Percentiles rank a stretch among this genome's conserved stretches.
phyloP scores from a whole-genome alignment of 2,329 filamentous ascomycete species.

The Passalora sequoiae region DNA sequence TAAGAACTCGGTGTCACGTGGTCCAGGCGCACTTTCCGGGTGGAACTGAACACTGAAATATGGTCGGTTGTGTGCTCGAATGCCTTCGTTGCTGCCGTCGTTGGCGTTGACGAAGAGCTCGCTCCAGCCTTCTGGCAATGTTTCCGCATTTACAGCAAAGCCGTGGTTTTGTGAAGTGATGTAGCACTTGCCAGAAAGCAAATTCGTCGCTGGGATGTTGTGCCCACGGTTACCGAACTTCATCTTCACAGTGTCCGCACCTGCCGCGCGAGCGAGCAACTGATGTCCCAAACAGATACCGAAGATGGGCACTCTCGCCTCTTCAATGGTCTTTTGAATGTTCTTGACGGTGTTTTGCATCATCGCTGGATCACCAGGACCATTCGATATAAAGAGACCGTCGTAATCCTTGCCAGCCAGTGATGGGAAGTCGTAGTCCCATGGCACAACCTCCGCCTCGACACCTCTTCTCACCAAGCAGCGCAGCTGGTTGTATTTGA shows the following conservation, averaged over 20 bases:
- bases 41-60: slow-evolving; percentile 99
- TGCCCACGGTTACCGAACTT: slow-evolving; percentile 98
- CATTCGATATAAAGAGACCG: slow-evolving; percentile 96
- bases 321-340: slow-evolving; percentile 68
- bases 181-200: slow-evolving; percentile 93
- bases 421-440: slow-evolving; percentile 84
- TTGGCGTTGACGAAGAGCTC: slow-evolving; percentile 98
- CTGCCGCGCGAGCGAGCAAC: slow-evolving; percentile 79
- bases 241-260: slow-evolving; percentile 86
- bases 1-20: slow-evolving; percentile 89
- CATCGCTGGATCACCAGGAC: slow-evolving; percentile 88
- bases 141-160: slow-evolving; percentile 79
- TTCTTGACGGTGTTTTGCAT: slow-evolving; percentile 75
- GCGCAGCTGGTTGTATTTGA: slow-evolving; percentile 97
- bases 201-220: slow-evolving; percentile 96
- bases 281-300: slow-evolving; percentile 96
- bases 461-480: slow-evolving; percentile 88
- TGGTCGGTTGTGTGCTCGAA: slow-evolving; percentile 76
- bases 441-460: slow-evolving; percentile 90
- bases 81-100: slow-evolving; percentile 96
- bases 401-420: slow-evolving; percentile 81
- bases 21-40: slow-evolving; percentile 92
- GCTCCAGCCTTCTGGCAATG: slow-evolving; percentile 73
- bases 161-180: slow-evolving; percentile 99
- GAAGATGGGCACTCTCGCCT: slow-evolving; percentile 81